Percentiles rank a stretch among this genome's conserved stretches.
These are phyloP conservation scores for Cornus suecica DNA, from an alignment of 148 eudicot species.

Conservation along the genomic window DNA sequence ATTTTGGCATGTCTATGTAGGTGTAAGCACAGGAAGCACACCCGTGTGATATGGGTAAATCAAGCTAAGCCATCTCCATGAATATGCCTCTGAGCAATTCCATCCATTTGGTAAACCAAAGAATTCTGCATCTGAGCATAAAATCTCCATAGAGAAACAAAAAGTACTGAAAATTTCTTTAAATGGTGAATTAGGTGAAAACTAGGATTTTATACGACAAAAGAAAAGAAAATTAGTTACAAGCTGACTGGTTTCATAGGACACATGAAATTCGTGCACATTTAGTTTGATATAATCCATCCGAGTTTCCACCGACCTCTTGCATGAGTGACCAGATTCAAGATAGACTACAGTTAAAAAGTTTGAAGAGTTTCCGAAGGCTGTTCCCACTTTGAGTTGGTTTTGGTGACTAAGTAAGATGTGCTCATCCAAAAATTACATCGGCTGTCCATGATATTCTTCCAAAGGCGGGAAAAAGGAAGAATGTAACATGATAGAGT, in stretches of 20 bases:
- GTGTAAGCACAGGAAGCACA: no score
- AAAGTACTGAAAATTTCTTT: background rate
- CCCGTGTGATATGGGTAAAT: no score
- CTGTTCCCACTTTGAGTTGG: background rate
- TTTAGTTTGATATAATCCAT: background rate
- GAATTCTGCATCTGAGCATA: no score
- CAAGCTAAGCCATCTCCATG: no score
- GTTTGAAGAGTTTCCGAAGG: background rate
- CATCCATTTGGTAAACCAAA: no score
- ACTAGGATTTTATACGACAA: background rate
- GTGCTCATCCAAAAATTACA: background rate
- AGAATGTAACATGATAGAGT: conserved; percentile 2
- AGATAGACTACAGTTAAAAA: background rate
- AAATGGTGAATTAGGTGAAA: background rate
- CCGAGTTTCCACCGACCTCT: background rate
- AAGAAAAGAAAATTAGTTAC: no score
- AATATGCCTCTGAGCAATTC: no score
- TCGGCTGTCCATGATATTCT: background rate
- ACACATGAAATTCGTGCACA: background rate
- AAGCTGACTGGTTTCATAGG: background rate
- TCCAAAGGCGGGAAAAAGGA: background rate
- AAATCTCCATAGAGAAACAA: background rate
- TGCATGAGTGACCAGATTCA: no score
- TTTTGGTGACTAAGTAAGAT: background rate
- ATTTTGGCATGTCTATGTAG: no score